Percentiles rank a stretch among this genome's conserved stretches.
phyloP scores from a whole-genome alignment of 2,329 filamentous ascomycete genomes.

The Magnaporthiopsis rhizophila region DNA sequence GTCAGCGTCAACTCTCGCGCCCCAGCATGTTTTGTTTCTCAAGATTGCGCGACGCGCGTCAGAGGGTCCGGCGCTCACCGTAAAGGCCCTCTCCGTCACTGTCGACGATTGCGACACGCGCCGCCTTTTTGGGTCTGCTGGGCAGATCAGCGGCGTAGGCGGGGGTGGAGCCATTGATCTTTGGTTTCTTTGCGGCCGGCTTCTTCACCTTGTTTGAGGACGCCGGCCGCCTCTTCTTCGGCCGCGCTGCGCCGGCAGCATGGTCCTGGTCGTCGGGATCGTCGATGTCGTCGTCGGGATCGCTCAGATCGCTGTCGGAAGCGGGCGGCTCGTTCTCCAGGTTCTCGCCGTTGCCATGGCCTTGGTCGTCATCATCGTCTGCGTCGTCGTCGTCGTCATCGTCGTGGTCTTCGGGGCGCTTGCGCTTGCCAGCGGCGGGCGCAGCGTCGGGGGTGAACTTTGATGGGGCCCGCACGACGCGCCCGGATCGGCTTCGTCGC shows the following conservation, averaged over 20 bases:
- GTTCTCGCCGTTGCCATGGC: conserved; percentile 14
- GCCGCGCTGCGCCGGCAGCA: conserved; percentile 25
- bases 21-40: too few relatives aligned
- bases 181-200: conserved; percentile 55
- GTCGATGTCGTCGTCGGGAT: conserved; percentile 28
- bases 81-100: conserved; percentile 47
- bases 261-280: conserved; percentile 32
- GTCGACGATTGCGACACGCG: conserved; percentile 41
- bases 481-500: conserved; percentile 59
- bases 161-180: conserved; percentile 47
- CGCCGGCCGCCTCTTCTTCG: conserved; percentile 32
- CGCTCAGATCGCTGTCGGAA: conserved; percentile 21
- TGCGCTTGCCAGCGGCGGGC: conserved; percentile 45
- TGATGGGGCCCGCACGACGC: conserved; percentile 52
- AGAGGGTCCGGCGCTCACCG: conserved; percentile 30
- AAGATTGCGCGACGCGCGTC: neutral
- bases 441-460: conserved; percentile 51
- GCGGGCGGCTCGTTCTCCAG: conserved; percentile 38
- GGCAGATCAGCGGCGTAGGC: conserved; percentile 35
- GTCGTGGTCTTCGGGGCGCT: conserved; percentile 26
- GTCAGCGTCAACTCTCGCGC: conserved; percentile 8
- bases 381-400: conserved; percentile 35
- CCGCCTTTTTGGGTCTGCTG: conserved; percentile 48
- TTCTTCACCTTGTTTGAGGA: conserved; percentile 39
- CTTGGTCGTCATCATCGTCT: neutral